Conservation (phyloP, 768 basidiomycete species). For the Trametes elegans region DNA sequence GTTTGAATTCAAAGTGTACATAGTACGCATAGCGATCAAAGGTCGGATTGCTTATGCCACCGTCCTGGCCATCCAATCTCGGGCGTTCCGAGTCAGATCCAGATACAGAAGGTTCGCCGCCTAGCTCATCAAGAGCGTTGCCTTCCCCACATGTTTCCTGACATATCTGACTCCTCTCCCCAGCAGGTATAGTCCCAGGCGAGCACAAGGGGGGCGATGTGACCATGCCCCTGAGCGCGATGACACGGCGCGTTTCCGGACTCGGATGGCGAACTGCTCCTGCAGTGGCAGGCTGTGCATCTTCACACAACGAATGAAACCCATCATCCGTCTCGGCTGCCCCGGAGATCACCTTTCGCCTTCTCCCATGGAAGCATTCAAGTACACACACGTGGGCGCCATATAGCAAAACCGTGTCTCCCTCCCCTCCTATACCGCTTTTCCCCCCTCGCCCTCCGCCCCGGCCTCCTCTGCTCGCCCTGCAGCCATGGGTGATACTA, state of each 20-base stretch:
- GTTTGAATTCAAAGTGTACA: no score
- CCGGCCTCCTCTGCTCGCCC: background rate
- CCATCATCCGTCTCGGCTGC: background rate
- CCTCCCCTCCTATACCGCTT: background rate
- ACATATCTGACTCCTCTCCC: no score
- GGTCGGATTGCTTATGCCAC: no score
- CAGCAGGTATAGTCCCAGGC: no score
- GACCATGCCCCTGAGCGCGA: background rate
- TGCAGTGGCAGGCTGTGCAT: background rate
- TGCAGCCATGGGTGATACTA: background rate
- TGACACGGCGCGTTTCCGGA: background rate
- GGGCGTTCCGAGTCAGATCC: no score
- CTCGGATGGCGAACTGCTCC: background rate
- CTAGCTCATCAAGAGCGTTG: no score
- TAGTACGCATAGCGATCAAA: no score
- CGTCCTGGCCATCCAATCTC: no score
- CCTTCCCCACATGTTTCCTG: no score
- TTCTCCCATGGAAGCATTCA: background rate
- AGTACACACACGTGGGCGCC: background rate
- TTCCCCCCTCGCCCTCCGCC: background rate
- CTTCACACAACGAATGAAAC: background rate
- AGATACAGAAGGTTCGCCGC: no score
- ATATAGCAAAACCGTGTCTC: background rate
- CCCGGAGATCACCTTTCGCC: background rate
- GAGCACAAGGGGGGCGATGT: no score